Conservation (phyloP, 352 stramenopile species). For the Peronospora belbahrii region DNA sequence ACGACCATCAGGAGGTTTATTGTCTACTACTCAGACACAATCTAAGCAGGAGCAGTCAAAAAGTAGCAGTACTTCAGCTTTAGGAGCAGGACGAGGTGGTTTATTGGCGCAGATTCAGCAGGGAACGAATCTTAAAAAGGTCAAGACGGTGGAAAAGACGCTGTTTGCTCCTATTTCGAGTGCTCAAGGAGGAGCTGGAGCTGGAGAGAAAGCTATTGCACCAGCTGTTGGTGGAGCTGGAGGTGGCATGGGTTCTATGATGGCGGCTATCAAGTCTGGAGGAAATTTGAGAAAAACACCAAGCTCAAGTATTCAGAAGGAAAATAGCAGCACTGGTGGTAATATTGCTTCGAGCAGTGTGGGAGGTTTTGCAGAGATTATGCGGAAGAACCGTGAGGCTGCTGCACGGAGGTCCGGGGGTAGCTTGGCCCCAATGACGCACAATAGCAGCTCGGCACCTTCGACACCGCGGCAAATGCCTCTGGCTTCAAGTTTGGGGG, state of each 20-base stretch:
- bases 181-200: slow-evolving; percentile 1
- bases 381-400: slow-evolving; percentile 84
- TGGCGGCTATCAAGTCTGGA: slow-evolving; percentile 63
- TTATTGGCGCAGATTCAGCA: slow-evolving; percentile 68
- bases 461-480: slow-evolving; percentile 37
- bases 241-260: slow-evolving; percentile 56
- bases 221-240: slow-evolving; percentile 13
- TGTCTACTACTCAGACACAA: slow-evolving; percentile 23
- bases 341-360: slow-evolving; percentile 8
- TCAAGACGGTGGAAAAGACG: slow-evolving; percentile 62
- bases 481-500: slow-evolving; percentile 5
- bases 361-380: slow-evolving; percentile 84
- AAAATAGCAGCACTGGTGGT: slow-evolving; percentile 14
- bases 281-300: slow-evolving; percentile 55
- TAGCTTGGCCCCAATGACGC: slow-evolving; percentile 4
- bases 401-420: slow-evolving; percentile 46
- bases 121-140: slow-evolving; percentile 70
- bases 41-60: slow-evolving; percentile 37
- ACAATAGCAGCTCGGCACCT: slow-evolving; percentile 39
- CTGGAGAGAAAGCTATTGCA: slow-evolving; percentile 6
- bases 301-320: slow-evolving; percentile 26
- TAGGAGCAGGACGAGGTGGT: slow-evolving; percentile 38
- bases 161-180: slow-evolving; percentile 36
- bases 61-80: slow-evolving; percentile 12
- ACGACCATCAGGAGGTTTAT: slow-evolving; percentile 25